Evolutionary conservation across 2,329 filamentous ascomycete species (phyloP), one percentile per base, ranked within the genome.

Genomic region (Stagonosporopsis cucurbitacearum): DNA sequence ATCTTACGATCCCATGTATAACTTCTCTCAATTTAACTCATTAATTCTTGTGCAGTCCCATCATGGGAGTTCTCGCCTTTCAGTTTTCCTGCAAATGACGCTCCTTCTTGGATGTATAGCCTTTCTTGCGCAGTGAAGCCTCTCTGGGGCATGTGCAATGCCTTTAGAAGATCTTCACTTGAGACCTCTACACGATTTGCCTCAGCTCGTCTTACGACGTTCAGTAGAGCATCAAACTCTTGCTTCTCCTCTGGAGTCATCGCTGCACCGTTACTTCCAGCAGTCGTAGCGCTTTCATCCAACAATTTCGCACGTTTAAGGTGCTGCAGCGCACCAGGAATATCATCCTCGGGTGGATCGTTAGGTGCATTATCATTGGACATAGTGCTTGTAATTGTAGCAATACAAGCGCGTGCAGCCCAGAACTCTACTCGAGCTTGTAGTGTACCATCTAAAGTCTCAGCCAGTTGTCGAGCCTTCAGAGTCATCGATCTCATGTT

Each of bases 341-440:
- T 15, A 32, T 32, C 30, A 15, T 32, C 30, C 2, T 30, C 11
- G 11, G 25, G 25, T 26, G 25, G 6, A 26, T 26, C 30, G 4
- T 30, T 26, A 26, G 25, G 25, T 26, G 25, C 25, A 26, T 26
- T 1, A 26, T 26, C 25, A 6, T 7, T 26, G 6, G 11, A 2
- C 25, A 12, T 12, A 12, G 11, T 12, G 9, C 13, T 12, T 6
- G 7, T 12, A 5, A 9, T 37, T 7, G 19, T 11, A 9, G n/a
- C 35, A 5, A 20, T 20, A 11, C 52, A 58, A 1, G 53, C 66
- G 17, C 56, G 23, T 20, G 63, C 66, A 28, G 50, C 37, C 67
- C 67, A 70, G 42, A 66, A 69, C 36, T 63, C 57, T 22, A 57
- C 57, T 2, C 61, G 52, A 2, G 66, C 63, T 26, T 58, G 58